These are phyloP conservation scores for Tricladium varicosporioides DNA, from an alignment of 2,329 filamentous ascomycete species.

Conservation along the genomic window DNA sequence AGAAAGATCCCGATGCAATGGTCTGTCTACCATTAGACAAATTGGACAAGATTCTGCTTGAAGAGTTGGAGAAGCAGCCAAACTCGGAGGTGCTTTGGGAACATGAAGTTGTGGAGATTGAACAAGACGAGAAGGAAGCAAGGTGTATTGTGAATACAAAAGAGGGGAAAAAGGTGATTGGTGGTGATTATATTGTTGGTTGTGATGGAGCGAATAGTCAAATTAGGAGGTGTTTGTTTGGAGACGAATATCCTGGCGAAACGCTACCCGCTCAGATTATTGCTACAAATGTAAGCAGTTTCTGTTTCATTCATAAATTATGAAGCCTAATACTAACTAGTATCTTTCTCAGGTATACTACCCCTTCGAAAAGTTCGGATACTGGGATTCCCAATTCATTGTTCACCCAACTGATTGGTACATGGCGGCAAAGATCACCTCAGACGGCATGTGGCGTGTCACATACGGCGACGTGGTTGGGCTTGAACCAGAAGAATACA, in stretches of 20 bases:
- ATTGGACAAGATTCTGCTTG: conserved; percentile 40
- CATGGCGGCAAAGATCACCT: conserved; percentile 59
- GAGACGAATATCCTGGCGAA: conserved; percentile 54
- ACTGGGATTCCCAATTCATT: conserved; percentile 58
- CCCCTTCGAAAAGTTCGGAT: conserved; percentile 54
- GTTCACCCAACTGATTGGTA: conserved; percentile 61
- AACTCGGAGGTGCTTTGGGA: conserved; percentile 43
- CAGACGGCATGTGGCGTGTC: conserved; percentile 59
- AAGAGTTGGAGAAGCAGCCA: conserved; percentile 34
- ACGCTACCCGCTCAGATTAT: conserved; percentile 60
- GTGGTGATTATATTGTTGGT: conserved; percentile 54
- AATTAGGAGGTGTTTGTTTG: conserved; percentile 50
- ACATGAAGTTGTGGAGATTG: conserved; percentile 45
- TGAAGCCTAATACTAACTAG: background rate
- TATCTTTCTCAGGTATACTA: conserved; percentile 51
- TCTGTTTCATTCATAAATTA: too few species aligned
- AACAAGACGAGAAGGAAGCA: conserved; percentile 49
- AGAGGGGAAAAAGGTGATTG: conserved; percentile 36
- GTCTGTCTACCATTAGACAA: conserved; percentile 43
- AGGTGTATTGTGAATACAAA: conserved; percentile 39
- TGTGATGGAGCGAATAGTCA: conserved; percentile 53
- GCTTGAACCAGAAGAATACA: conserved; percentile 54
- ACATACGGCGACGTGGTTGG: conserved; percentile 56
- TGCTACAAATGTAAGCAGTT: conserved; percentile 52
- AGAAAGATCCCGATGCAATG: conserved; percentile 35